Evolutionary conservation across 148 eudicot species (phyloP).

Genomic region (Suaeda aralocaspica): DNA sequence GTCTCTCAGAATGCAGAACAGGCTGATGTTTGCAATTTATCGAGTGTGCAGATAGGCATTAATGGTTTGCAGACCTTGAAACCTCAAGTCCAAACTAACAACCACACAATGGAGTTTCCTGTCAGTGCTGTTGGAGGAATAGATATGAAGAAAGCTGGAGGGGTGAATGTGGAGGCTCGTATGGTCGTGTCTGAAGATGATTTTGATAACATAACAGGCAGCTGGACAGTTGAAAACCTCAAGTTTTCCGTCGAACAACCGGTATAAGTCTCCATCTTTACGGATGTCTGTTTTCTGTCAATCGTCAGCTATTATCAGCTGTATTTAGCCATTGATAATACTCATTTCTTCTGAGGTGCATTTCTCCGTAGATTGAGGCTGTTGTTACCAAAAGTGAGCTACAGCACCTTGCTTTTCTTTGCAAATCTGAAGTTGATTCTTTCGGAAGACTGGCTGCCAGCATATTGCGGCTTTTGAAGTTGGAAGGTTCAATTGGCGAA

Average conservation of each 20-base stretch:
- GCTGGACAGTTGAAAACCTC: slow-evolving; percentile 71
- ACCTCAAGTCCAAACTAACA: slow-evolving; percentile 49
- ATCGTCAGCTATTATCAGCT: background rate
- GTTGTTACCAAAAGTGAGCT: slow-evolving; percentile 87
- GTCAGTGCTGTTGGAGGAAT: slow-evolving; percentile 31
- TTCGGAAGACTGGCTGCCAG: slow-evolving; percentile 82
- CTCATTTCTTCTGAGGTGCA: slow-evolving; percentile 4
- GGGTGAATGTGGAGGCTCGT: slow-evolving; percentile 66
- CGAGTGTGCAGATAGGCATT: slow-evolving; percentile 59
- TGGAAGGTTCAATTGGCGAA: slow-evolving; percentile 75
- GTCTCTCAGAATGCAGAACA: no score
- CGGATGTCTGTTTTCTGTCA: background rate
- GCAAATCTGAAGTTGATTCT: slow-evolving; percentile 89
- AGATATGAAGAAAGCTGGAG: slow-evolving; percentile 45
- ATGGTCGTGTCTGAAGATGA: slow-evolving; percentile 57
- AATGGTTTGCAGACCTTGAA: slow-evolving; percentile 81
- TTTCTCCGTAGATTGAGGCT: slow-evolving; percentile 71
- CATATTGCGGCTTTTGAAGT: slow-evolving; percentile 68
- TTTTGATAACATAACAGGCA: slow-evolving; percentile 34
- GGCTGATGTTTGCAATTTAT: no score
- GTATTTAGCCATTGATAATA: background rate
- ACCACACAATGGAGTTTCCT: slow-evolving; percentile 32
- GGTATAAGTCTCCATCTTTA: slow-evolving; percentile 36
- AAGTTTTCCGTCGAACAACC: slow-evolving; percentile 79
- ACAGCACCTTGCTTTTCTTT: slow-evolving; percentile 65